Evolutionary conservation across 2,329 filamentous ascomycete genomes (phyloP), one percentile per base, ranked within the genome.

Genomic region (Pseudopyricularia cyperi): DNA sequence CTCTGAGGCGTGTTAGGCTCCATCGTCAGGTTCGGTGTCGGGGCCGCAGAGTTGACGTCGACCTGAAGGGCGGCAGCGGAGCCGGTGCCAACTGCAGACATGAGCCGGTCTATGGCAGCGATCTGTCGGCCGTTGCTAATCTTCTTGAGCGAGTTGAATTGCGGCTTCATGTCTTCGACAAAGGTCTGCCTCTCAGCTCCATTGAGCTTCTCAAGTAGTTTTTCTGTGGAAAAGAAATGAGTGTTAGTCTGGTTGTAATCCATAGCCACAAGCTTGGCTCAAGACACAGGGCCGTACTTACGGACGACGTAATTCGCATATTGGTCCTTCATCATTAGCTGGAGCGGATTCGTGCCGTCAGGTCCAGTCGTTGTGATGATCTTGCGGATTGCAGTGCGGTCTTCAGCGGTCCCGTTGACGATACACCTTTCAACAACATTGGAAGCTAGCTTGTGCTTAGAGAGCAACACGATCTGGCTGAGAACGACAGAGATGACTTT

Each of bases 401-500:
- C 85, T 50, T 82, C 73, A 19, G 77, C 71, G 0, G 80, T 80
- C 19, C 87, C 88, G 58, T 76, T 79, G 52, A 85, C 74, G 55
- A 97, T 84, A 63, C 89, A 95, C 67, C 89, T 91, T 68, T 98
- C 93, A 1, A 98, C 91, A 3, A 98, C 91, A 60, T 98, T 97
- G 62, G 90, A 96, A 1, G 93, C 91, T 62, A 88, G 94, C 65
- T 98, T 98, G 71, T 97, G 89, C 71, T 89, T 95, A 26, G 89
- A 95, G 59, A 89, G 83, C 1, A 71, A 70, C 37, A 95, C 68
- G 2, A 95, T 71, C 53, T 89, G 79, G 12, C 74, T 73, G 57
- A 83, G 82, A 57, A 97, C 84, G 47, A 89, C 72, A 26, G 75
- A 69, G 52, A 95, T 85, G 60, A 96, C 84, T 59, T 75, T 80